Evolutionary conservation across 2,329 filamentous ascomycete genomes (phyloP).

Genomic region (Cercospora zeina): DNA sequence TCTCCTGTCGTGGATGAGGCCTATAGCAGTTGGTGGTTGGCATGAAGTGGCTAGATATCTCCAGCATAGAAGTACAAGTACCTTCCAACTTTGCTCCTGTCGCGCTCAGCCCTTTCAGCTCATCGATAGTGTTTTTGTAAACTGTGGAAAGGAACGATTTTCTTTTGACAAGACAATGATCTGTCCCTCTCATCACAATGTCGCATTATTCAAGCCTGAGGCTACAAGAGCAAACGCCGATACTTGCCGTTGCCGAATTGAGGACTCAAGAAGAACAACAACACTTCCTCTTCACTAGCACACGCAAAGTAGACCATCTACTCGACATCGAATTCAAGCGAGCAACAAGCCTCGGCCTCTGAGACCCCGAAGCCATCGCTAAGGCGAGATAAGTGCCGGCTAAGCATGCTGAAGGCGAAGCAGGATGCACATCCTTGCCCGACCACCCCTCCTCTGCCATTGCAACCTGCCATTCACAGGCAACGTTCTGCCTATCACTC

Average conservation of each 20-base stretch:
- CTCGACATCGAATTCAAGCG: neutral
- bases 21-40: neutral
- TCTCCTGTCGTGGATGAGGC: neutral
- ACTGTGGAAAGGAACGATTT: no score
- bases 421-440: slow-evolving; percentile 10
- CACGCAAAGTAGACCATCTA: neutral
- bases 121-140: no score
- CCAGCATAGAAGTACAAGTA: neutral
- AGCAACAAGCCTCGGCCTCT: no score
- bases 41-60: neutral
- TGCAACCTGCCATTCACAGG: slow-evolving; percentile 16
- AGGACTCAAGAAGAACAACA: neutral
- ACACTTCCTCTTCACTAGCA: neutral
- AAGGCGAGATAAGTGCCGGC: slow-evolving; percentile 11
- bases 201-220: neutral
- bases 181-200: neutral
- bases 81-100: neutral
- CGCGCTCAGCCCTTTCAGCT: neutral
- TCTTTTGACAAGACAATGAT: no score
- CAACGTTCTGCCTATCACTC: slow-evolving; percentile 18
- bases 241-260: neutral
- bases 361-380: slow-evolving; percentile 5
- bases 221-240: neutral
- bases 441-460: slow-evolving; percentile 11
- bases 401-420: slow-evolving; percentile 17